Evolutionary conservation across 495 filamentous ascomycete genomes (phyloP).

Genomic region (Chaetomidium leptoderma): DNA sequence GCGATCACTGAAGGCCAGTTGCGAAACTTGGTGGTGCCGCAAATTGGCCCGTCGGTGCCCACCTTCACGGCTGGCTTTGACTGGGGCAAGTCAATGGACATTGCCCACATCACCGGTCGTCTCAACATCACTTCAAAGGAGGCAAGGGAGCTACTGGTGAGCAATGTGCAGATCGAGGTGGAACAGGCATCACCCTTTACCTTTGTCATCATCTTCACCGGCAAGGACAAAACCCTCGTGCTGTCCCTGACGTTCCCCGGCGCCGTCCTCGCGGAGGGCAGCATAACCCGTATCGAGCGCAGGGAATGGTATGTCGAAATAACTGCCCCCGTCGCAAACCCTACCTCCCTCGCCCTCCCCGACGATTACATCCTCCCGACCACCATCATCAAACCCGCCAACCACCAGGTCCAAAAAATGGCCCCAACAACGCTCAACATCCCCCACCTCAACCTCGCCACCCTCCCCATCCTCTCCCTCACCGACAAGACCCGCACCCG

Average conservation of each 20-base stretch:
- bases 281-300: conserved; percentile 43
- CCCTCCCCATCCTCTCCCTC: conserved; percentile 38
- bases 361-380: conserved; percentile 34
- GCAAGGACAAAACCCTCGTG: conserved; percentile 15
- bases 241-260: conserved; percentile 37
- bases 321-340: conserved; percentile 34
- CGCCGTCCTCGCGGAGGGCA: conserved; percentile 35
- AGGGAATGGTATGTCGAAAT: conserved; percentile 47
- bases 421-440: conserved; percentile 36
- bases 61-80: conserved; percentile 15
- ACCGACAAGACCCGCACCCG: conserved; percentile 23
- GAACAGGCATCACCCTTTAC: conserved; percentile 32
- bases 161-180: conserved; percentile 31
- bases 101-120: conserved; percentile 27
- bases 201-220: conserved; percentile 31
- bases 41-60: background rate
- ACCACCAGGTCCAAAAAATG: too few species aligned
- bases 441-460: conserved; percentile 41
- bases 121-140: conserved; percentile 27
- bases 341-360: conserved; percentile 12
- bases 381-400: conserved; percentile 12
- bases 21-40: background rate
- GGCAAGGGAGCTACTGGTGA: conserved; percentile 27
- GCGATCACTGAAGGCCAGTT: conserved; percentile 10
- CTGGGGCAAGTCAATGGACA: too few species aligned